Percentiles rank a stretch among this genome's conserved stretches.
Evolutionary conservation across 345 rosid genomes (phyloP).

Genomic region (Eucalyptus pauciflora): DNA sequence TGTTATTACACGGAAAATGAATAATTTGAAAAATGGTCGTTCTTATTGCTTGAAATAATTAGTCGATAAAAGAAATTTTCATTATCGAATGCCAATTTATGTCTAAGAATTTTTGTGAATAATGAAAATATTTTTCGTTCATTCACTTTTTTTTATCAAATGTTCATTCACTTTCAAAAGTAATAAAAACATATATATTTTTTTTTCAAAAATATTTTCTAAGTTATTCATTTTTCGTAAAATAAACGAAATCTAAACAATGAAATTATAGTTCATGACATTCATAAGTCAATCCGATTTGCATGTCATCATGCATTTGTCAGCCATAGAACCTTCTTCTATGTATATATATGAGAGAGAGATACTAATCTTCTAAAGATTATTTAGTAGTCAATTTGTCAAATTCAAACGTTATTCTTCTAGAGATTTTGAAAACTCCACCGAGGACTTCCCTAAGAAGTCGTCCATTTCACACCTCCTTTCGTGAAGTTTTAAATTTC

Average conservation of each 20-base stretch:
- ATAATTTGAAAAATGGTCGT: not conserved
- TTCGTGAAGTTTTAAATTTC: not conserved
- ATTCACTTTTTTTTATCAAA: not conserved
- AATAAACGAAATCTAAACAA: fast-evolving
- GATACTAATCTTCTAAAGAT: not conserved
- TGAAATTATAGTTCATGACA: not conserved
- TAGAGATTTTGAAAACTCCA: not conserved
- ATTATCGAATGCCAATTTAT: not conserved
- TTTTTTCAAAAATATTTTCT: fast-evolving
- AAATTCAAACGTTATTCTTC: not conserved
- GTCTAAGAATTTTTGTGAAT: not conserved
- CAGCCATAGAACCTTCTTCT: not conserved
- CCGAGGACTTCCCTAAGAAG: not conserved
- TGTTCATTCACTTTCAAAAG: not conserved
- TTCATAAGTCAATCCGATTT: not conserved
- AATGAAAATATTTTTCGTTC: not conserved
- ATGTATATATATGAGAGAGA: not conserved
- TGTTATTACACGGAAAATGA: fast-evolving
- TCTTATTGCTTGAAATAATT: not conserved
- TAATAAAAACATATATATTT: fast-evolving
- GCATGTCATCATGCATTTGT: not conserved
- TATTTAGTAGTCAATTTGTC: not conserved
- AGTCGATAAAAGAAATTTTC: fast-evolving
- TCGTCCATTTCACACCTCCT: not conserved
- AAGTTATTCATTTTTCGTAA: not conserved